Percentiles rank a stretch among this genome's conserved stretches.
phyloP scores from a whole-genome alignment of 139 green algal species.

The Chlamydomonas sp. region DNA sequence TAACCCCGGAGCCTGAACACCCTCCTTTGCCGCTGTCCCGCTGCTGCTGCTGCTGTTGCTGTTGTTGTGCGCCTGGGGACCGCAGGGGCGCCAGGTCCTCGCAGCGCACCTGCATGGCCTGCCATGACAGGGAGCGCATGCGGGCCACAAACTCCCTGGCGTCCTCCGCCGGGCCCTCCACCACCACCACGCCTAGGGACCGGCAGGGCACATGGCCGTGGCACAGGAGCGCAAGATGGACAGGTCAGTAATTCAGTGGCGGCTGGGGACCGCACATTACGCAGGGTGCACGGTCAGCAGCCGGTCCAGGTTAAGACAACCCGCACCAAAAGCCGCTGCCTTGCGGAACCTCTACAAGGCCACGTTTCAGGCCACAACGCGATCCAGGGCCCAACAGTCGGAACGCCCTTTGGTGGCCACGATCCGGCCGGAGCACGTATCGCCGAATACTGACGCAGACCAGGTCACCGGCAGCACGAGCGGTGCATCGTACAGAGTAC shows the following conservation, averaged over 20 bases:
- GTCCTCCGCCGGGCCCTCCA: slow-evolving; percentile 39
- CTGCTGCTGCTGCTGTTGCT: slow-evolving; percentile 5
- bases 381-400: not conserved
- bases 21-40: not conserved
- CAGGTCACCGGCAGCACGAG: not conserved
- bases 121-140: slow-evolving; percentile 58
- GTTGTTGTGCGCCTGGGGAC: not conserved
- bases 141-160: slow-evolving; percentile 59
- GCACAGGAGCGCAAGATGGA: too few species aligned
- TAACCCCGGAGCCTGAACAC: too few species aligned
- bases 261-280: not conserved
- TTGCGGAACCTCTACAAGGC: too few species aligned
- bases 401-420: not conserved
- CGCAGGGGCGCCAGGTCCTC: slow-evolving; percentile 1
- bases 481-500: slow-evolving; percentile 8
- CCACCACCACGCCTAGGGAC: slow-evolving; percentile 45
- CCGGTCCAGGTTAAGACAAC: too few species aligned
- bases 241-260: not conserved
- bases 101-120: slow-evolving; percentile 27
- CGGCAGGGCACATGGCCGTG: not conserved
- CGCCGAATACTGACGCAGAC: not conserved
- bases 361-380: not conserved
- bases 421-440: not conserved
- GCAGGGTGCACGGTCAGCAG: too few species aligned
- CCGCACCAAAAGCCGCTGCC: too few species aligned